Base-by-base conservation (phyloP, 768 basidiomycete genomes). In the Tulasnella sp. region DNA sequence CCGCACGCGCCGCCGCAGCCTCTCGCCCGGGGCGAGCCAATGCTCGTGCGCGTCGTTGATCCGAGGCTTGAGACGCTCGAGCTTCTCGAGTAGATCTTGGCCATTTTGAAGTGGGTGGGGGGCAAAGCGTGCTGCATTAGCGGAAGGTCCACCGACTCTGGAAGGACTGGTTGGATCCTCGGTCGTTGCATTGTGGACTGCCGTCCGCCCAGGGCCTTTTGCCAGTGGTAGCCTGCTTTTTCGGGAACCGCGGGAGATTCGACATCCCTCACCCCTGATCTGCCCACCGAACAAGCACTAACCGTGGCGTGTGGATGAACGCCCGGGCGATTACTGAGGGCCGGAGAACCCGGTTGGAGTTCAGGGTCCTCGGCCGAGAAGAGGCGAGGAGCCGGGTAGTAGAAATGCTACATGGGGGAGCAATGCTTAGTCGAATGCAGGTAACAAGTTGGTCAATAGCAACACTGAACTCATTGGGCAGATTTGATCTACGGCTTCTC, bases 41-140 rank as follows among this genome's bases (percentile, higher is more conserved):
- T 19, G 36, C n/a, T 76, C 78, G 36, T 79, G 48, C 18, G 75
- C 39, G 16, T 79, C 74, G 14, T 79, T n/a, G n/a, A 79, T 79
- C 74, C 86, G 82, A 12, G 89, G 89, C 80, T 94, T 94, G 76
- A 95, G 87, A 36, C 89, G 87, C 73, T 90, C 87, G 42, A 95
- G 89, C 81, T 87, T 88, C 80, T 90, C 88, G 71, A 95, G 88
- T 75, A 94, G 92, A 78, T 93, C 89, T 83, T 93, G 90, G 24
- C 93, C 93, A 77, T 93, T 92, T 92, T 93, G 84, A 36, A 80
- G 83, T n/a, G 56, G 52, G 34, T n/a, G n/a, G n/a, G n/a, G n/a
- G n/a, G n/a, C n/a, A n/a, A 71, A 71, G 34, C 34, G 34, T 24
- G 14, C 71, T 71, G 71, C 39, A 71, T 71, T 40, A 71, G 71